Conservation (phyloP, 495 filamentous ascomycete genomes). For the Xylaria flabelliformis region DNA sequence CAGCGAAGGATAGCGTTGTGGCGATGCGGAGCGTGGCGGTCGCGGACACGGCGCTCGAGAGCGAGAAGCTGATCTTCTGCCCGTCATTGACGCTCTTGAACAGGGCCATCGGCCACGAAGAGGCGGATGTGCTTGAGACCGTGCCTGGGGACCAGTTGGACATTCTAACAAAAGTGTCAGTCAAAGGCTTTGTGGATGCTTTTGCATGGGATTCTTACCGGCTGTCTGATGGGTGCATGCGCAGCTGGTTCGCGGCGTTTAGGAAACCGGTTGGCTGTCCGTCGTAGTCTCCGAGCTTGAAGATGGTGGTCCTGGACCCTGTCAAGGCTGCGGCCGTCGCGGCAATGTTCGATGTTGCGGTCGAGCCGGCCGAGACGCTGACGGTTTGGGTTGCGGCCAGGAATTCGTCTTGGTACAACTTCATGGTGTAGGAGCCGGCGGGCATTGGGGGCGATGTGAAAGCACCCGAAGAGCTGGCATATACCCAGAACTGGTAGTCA, state of each 20-base stretch:
- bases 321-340: constrained; percentile 34
- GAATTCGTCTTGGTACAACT: constrained; percentile 44
- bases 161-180: constrained; percentile 27
- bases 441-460: constrained; percentile 41
- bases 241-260: constrained; percentile 41
- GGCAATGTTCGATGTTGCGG: constrained; percentile 39
- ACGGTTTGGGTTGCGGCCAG: constrained; percentile 38
- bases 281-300: constrained; percentile 41
- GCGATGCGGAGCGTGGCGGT: constrained; percentile 39
- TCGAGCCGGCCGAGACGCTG: constrained; percentile 34
- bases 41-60: constrained; percentile 32
- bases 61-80: constrained; percentile 40
- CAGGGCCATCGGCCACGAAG: constrained; percentile 39
- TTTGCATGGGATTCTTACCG: constrained; percentile 14
- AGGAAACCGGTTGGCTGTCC: constrained; percentile 42
- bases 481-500: constrained; percentile 39
- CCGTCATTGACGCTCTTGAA: constrained; percentile 43
- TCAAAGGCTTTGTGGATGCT: too few relatives aligned
- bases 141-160: constrained; percentile 37
- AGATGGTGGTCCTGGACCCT: constrained; percentile 34
- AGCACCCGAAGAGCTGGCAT: constrained; percentile 30
- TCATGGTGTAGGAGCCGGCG: constrained; percentile 41
- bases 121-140: constrained; percentile 36
- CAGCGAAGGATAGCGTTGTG: constrained; percentile 38
- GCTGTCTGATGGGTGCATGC: constrained; percentile 43